These are phyloP conservation scores for Dactylellina parvicollis DNA, from an alignment of 2,329 filamentous ascomycete species.

Conservation along the genomic window DNA sequence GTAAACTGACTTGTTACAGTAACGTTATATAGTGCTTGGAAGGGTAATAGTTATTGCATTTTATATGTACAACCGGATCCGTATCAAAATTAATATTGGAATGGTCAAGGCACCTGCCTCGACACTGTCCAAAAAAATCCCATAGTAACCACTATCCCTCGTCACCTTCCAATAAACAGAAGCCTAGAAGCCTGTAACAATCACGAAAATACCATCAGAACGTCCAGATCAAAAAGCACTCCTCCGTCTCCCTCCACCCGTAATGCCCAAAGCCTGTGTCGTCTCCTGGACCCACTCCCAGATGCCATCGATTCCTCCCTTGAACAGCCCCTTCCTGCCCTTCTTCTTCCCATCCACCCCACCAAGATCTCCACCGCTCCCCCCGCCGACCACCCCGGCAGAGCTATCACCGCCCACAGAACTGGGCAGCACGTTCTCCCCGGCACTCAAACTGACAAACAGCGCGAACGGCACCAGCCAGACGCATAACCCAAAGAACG, in stretches of 20 bases:
- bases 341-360: slow-evolving; percentile 60
- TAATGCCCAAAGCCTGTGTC: slow-evolving; percentile 54
- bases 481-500: slow-evolving; percentile 94
- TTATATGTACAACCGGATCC: too few relatives aligned
- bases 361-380: not conserved
- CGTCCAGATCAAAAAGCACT: slow-evolving; percentile 35
- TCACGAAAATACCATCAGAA: not conserved
- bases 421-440: slow-evolving; percentile 91
- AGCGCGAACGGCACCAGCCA: slow-evolving; percentile 96
- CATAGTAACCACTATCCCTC: too few relatives aligned
- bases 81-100: too few relatives aligned
- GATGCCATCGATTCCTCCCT: slow-evolving; percentile 71
- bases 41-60: too few relatives aligned
- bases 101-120: too few relatives aligned
- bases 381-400: slow-evolving; percentile 54
- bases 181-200: not conserved
- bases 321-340: slow-evolving; percentile 73
- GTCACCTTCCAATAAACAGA: not conserved
- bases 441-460: slow-evolving; percentile 92
- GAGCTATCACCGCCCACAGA: slow-evolving; percentile 78
- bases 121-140: too few relatives aligned
- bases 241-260: slow-evolving; percentile 40
- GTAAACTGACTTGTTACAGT: too few relatives aligned
- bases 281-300: slow-evolving; percentile 66
- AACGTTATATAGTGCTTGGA: too few relatives aligned